phyloP scores from a whole-genome alignment of 805 yeast genomes.

The Blastobotrys americana region DNA sequence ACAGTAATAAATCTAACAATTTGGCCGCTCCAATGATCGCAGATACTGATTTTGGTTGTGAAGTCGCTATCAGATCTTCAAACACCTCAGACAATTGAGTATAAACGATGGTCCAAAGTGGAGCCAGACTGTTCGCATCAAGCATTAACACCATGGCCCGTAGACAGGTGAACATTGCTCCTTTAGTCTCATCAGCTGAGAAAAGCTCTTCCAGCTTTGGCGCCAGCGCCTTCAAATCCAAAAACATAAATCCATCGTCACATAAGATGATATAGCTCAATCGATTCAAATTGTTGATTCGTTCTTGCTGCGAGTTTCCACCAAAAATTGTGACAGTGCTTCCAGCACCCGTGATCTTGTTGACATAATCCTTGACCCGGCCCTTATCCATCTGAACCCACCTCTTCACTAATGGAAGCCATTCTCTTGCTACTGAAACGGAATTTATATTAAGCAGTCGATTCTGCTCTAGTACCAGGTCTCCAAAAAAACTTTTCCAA shows the following conservation, averaged over 20 bases:
- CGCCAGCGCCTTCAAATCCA: conserved; percentile 43
- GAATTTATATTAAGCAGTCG: conserved; percentile 42
- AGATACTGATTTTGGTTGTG: conserved; percentile 10
- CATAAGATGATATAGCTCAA: conserved; percentile 57
- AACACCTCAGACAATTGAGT: conserved; percentile 54
- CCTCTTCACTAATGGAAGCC: conserved; percentile 49
- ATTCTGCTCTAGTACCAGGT: conserved; percentile 50
- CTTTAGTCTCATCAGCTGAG: conserved; percentile 31
- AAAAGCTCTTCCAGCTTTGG: conserved; percentile 39
- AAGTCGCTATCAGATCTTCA: conserved; percentile 27
- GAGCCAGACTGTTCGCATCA: conserved; percentile 54
- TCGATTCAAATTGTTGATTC: conserved; percentile 48
- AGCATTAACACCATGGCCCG: conserved; percentile 60
- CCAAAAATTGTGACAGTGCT: conserved; percentile 50
- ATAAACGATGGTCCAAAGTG: conserved; percentile 62
- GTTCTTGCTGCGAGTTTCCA: conserved; percentile 64
- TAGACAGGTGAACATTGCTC: conserved; percentile 49
- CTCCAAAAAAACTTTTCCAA: conserved; percentile 62
- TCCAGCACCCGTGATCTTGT: background rate
- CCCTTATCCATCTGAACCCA: conserved; percentile 67
- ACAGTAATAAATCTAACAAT: conserved; percentile 64
- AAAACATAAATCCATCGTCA: conserved; percentile 44
- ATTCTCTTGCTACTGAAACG: conserved; percentile 29
- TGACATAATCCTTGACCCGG: conserved; percentile 43
- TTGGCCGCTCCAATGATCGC: conserved; percentile 54